Conservation (phyloP, 1,139 yeast species). For the Yamadazyma triangularis region DNA sequence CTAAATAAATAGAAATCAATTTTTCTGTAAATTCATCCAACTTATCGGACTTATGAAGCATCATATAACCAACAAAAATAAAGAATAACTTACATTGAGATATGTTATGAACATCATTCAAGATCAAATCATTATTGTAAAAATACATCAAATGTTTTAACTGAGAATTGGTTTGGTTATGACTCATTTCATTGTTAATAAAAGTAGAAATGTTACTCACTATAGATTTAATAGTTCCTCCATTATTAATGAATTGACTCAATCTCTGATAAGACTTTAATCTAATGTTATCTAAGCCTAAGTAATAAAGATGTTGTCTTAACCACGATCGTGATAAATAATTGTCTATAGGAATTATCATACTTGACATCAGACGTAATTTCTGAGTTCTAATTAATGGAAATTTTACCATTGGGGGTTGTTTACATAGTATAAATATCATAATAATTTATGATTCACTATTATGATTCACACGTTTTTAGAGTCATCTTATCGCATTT, state of each 20-base stretch:
- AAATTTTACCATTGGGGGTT: slow-evolving; percentile 7
- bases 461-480: no score
- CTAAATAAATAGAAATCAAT: slow-evolving; percentile 26
- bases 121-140: slow-evolving; percentile 9
- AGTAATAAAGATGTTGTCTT: slow-evolving; percentile 27
- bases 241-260: slow-evolving; percentile 24
- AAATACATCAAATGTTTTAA: slow-evolving; percentile 21
- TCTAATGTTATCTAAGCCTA: slow-evolving; percentile 35
- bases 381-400: slow-evolving; percentile 1
- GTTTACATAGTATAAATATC: no score
- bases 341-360: slow-evolving; percentile 8
- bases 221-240: slow-evolving; percentile 30
- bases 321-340: slow-evolving; percentile 21
- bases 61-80: slow-evolving; percentile 32
- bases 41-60: slow-evolving; percentile 17
- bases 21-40: slow-evolving; percentile 27
- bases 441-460: no score
- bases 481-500: no score
- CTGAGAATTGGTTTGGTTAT: slow-evolving; percentile 18
- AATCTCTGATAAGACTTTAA: slow-evolving; percentile 33
- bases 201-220: slow-evolving; percentile 37
- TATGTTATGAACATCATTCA: slow-evolving; percentile 9
- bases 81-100: slow-evolving; percentile 28
- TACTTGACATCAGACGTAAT: not conserved
- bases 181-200: slow-evolving; percentile 25